These are phyloP conservation scores for Blastocystis sp. DNA, from an alignment of 352 stramenopile genomes.

Conservation along the genomic window DNA sequence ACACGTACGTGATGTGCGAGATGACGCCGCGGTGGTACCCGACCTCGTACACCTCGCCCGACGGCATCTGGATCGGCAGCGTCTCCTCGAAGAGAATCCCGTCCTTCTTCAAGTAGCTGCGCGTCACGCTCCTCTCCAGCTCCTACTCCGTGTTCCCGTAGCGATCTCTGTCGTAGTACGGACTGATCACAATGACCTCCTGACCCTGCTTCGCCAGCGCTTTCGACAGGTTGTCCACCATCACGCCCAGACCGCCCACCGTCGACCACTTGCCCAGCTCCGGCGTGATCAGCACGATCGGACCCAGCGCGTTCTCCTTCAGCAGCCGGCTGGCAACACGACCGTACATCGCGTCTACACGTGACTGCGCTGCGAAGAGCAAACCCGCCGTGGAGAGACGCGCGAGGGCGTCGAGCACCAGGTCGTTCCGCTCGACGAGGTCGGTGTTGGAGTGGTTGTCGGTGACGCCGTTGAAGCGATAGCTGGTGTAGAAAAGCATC, in stretches of 20 bases:
- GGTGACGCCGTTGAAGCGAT: constrained; percentile 48
- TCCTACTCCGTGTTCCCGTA: constrained; percentile 71
- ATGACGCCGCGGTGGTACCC: constrained; percentile 72
- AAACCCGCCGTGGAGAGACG: neutral
- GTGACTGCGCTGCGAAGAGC: neutral
- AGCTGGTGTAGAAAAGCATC: constrained; percentile 33
- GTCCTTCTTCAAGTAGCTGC: constrained; percentile 74
- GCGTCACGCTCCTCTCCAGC: too few relatives aligned
- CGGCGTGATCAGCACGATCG: constrained; percentile 76
- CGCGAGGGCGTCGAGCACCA: neutral
- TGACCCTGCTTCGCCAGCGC: constrained; percentile 70
- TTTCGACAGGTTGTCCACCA: constrained; percentile 76
- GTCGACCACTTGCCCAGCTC: constrained; percentile 77
- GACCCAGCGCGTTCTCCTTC: constrained; percentile 34
- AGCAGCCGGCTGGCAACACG: neutral
- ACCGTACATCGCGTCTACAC: too few relatives aligned
- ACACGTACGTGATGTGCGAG: constrained; percentile 67
- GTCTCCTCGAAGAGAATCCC: constrained; percentile 74
- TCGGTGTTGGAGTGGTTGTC: neutral
- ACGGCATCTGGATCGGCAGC: constrained; percentile 61
- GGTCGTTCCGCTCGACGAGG: constrained; percentile 17
- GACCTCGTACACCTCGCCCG: constrained; percentile 56
- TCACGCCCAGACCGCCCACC: constrained; percentile 75
- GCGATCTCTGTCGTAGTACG: constrained; percentile 75
- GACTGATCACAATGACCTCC: constrained; percentile 74